Conservation (phyloP, 2,329 filamentous ascomycete genomes). For the Akanthomyces muscarius region DNA sequence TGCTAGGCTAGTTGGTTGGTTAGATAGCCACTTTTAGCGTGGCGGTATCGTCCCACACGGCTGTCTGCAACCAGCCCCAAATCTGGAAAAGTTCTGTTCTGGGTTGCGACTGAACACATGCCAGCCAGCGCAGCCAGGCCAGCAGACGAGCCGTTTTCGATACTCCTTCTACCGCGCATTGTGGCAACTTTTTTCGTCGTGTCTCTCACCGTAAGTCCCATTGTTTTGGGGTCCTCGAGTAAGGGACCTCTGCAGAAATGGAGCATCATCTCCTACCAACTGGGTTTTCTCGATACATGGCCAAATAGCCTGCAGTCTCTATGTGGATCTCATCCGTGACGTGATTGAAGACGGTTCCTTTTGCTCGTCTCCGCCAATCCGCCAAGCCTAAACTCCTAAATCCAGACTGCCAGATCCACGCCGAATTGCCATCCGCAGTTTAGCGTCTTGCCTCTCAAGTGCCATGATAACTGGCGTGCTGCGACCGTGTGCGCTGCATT, state of each 20-base stretch:
- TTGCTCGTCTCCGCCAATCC: neutral
- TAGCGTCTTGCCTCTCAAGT: conserved; percentile 5
- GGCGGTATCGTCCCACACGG: too few species aligned
- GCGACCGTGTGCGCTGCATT: neutral
- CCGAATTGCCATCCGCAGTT: conserved; percentile 9
- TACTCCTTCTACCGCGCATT: neutral
- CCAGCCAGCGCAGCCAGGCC: neutral
- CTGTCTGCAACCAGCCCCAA: neutral
- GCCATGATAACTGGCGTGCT: conserved; percentile 6
- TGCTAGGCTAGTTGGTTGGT: too few species aligned
- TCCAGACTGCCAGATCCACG: conserved; percentile 12
- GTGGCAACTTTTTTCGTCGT: neutral
- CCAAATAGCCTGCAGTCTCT: neutral
- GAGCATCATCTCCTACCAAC: neutral
- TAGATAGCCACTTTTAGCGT: too few species aligned
- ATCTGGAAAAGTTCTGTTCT: neutral
- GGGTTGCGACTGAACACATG: neutral
- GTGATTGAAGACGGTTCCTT: conserved; percentile 10
- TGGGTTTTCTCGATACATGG: neutral
- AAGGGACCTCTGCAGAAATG: neutral
- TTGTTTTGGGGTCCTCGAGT: conserved; percentile 4
- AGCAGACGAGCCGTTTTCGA: neutral
- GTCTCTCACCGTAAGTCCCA: neutral
- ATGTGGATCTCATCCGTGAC: conserved; percentile 13
- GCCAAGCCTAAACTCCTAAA: conserved; percentile 2